phyloP scores from a whole-genome alignment of 495 filamentous ascomycete genomes.

The Talaromyces nanjingensis region DNA sequence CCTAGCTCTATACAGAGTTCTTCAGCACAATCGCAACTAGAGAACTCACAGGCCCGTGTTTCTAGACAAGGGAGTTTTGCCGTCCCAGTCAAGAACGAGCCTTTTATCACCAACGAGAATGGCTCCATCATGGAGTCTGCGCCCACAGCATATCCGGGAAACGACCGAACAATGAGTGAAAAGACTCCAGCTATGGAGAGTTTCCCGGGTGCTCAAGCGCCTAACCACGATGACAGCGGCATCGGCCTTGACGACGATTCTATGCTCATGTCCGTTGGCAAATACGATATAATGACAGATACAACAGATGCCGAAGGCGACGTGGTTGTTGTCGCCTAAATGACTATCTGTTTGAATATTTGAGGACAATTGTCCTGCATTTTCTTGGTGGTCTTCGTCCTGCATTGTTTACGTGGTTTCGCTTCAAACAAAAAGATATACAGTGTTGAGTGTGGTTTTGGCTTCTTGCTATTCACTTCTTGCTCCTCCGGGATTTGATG shows the following conservation, averaged over 20 bases:
- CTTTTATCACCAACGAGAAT: conserved; percentile 1
- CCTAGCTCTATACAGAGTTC: conserved; percentile 38
- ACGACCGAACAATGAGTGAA: conserved; percentile 15
- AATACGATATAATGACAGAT: conserved; percentile 44
- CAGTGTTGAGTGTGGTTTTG: not conserved
- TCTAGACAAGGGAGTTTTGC: conserved; percentile 5
- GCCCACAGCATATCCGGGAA: conserved; percentile 8
- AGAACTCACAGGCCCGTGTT: conserved; percentile 7
- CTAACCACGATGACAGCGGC: conserved; percentile 41
- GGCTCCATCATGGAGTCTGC: not conserved
- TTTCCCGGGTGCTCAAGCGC: conserved; percentile 24
- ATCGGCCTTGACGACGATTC: conserved; percentile 43
- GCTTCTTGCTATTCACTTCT: not conserved
- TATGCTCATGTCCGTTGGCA: conserved; percentile 40
- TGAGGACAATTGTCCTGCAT: conserved; percentile 10
- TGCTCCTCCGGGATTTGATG: not conserved
- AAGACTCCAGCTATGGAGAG: conserved; percentile 21
- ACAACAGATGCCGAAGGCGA: conserved; percentile 44
- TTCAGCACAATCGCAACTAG: conserved; percentile 20
- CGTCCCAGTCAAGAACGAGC: conserved; percentile 4
- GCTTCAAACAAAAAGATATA: not conserved
- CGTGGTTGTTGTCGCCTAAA: conserved; percentile 37
- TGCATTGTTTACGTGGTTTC: conserved; percentile 11
- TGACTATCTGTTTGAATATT: conserved; percentile 5
- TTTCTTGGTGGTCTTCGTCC: conserved; percentile 9